Conservation (phyloP, 1,284 basidiomycete species). For the Clitocybe nebularis region DNA sequence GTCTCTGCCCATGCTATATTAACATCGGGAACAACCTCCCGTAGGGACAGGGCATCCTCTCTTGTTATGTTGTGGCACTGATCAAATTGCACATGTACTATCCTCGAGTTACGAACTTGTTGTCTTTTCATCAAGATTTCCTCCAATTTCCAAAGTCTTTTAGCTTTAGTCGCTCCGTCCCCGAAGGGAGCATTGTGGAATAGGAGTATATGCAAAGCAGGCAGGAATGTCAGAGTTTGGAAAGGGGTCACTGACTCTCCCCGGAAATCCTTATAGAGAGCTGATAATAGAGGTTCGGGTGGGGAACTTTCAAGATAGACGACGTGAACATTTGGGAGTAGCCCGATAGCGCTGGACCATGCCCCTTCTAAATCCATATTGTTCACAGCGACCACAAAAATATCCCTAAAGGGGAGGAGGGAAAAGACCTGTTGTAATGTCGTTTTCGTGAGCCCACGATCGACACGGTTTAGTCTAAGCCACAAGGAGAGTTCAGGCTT, state of each 20-base stretch:
- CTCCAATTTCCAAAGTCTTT: not conserved
- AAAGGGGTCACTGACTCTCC: not conserved
- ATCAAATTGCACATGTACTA: not conserved
- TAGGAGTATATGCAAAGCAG: not conserved
- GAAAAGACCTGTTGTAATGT: not conserved
- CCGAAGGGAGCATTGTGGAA: not conserved
- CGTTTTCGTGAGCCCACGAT: not conserved
- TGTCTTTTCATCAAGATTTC: not conserved
- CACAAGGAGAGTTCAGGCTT: not conserved
- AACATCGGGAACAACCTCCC: not conserved
- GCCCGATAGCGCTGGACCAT: not conserved
- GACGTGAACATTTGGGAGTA: not conserved
- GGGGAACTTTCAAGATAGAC: not conserved
- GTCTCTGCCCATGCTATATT: not conserved
- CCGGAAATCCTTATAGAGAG: too few species aligned
- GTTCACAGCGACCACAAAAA: not conserved
- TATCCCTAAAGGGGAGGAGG: not conserved
- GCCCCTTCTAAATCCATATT: not conserved
- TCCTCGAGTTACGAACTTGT: not conserved
- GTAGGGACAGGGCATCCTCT: not conserved
- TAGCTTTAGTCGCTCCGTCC: not conserved
- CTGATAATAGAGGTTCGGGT: not conserved
- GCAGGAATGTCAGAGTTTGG: not conserved
- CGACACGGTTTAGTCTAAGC: not conserved
- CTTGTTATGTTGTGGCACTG: not conserved